Percentiles rank a stretch among this genome's conserved stretches.
These are phyloP conservation scores for Neonectria punicea DNA, from an alignment of 2,329 filamentous ascomycete genomes.

Conservation along the genomic window DNA sequence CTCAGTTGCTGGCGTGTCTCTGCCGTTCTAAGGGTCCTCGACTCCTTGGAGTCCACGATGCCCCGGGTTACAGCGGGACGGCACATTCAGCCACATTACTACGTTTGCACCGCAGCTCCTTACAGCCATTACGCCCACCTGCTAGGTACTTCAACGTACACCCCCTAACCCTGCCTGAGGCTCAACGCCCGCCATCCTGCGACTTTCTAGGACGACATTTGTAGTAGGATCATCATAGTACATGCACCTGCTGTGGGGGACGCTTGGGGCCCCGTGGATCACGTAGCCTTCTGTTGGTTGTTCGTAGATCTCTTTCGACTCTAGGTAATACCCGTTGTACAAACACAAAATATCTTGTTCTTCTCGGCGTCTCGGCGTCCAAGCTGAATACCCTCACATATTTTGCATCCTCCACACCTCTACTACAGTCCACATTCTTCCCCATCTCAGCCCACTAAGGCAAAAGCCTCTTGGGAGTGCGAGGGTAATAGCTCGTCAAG, in stretches of 20 bases:
- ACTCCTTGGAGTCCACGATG: background rate
- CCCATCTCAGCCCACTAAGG: conserved; percentile 51
- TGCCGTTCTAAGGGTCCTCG: background rate
- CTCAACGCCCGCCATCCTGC: conserved; percentile 19
- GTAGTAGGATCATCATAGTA: conserved; percentile 1
- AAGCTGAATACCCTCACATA: background rate
- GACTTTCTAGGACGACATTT: conserved; percentile 1
- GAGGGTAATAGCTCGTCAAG: conserved; percentile 66
- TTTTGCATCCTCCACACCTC: conserved; percentile 9
- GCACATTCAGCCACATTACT: conserved; percentile 3
- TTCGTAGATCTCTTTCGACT: conserved; percentile 20
- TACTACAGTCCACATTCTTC: conserved; percentile 2
- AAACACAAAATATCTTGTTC: conserved; percentile 11
- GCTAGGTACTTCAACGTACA: background rate
- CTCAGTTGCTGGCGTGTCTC: background rate
- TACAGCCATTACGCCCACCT: conserved; percentile 1
- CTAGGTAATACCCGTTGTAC: conserved; percentile 18
- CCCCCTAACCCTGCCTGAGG: conserved; percentile 2
- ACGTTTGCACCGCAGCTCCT: background rate
- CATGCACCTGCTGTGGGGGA: conserved; percentile 9
- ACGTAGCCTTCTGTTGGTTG: conserved; percentile 5
- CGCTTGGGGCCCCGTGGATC: background rate
- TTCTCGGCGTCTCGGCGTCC: background rate
- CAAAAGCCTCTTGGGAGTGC: conserved; percentile 68
- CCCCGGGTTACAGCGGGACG: background rate